Base-by-base conservation (phyloP, 2,329 filamentous ascomycete species). In the Huntiella abstrusa region DNA sequence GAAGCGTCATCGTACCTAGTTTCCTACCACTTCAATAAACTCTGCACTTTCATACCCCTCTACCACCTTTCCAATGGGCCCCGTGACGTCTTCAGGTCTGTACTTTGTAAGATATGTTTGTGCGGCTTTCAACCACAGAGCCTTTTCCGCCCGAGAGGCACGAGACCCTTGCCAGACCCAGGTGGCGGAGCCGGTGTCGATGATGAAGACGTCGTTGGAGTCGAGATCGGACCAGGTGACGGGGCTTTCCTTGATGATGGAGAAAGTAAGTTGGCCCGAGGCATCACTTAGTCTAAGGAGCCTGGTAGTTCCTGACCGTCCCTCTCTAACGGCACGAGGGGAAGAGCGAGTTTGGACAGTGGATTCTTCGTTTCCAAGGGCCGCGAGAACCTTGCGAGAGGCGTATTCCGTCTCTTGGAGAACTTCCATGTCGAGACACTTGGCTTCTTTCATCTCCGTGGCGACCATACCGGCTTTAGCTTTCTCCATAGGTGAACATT, bases 401-500 rank as follows among this genome's bases (percentile, higher is more conserved):
- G 71, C 64, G 16, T 68, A 67, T 51, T 81, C 77, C 0, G 64
- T 59, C 55, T 80, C 75, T 1, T 74, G 66, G 4, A 81, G 56
- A 6, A 82, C 76, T 56, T 81, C 75, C 19, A 80, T 73, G 46
- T 80, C 73, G 39, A 72, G 56, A 52, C 77, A 70, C 55, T 80
- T 80, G 10, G 73, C 74, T 5, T 73, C 59, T 0, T 70, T 78
- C 67, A 76, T 66, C 50, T 77, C 72, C 54, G 78, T 69, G 4
- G 80, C 76, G 2, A 80, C 73, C 56, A 78, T 74, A 0, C 77
- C 77, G 0, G 75, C 74, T 60, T 76, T 78, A 39, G 71, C 70
- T 61, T 78, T 80, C 55, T 82, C 77, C 73, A 80, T 78, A 0
- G 76, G 77, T 41, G 70, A 75, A 55, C 74, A 77, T 37, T 65